Base-by-base conservation (phyloP, 495 filamentous ascomycete genomes). In the Penicillium dipodomyicola region DNA sequence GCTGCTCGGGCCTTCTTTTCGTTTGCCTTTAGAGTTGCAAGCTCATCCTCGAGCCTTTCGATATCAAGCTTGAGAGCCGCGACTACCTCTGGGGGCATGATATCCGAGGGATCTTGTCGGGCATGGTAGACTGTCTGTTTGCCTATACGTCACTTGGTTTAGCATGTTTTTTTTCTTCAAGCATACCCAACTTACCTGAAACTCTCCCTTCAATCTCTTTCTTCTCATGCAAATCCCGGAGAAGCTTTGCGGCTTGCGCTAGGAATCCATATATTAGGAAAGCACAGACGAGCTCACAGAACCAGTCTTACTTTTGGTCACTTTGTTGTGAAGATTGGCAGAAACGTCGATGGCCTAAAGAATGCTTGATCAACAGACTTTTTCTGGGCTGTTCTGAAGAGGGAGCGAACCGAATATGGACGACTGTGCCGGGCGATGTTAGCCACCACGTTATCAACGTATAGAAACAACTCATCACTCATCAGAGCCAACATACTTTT, bases 111-210 rank as follows among this genome's bases (percentile, higher is more conserved):
- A 43, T 80, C 73, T 70, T 88, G 83, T 22, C 81, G 45, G 46
- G 77, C 74, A 64, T 87, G 84, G 64, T 87, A 87, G 59, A 87
- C 82, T 22, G 74, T 75, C 66, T 87, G 84, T 67, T 85, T 87
- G 17, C 83, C 84, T 85, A 53, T 23, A 23, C 4, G 40, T 17
- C 25, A 47, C 27, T 44, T 19, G 3, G 5, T 48, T 22, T 40
- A 32, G 35, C 27, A 44, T 39, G 40, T 43, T 12, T 8, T 15
- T 15, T 4, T 33, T 5, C n/a, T 25, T 32, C 54, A 20, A 25
- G 42, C 41, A 52, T 11, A 10, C 17, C 3, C 23, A 43, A 55
- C 60, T 22, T 54, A 84, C 84, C 83, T 44, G 84, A 74, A 19
- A 75, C 73, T 50, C 82, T 80, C 37, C 77, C 80, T 65, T 81